Conservation (phyloP, 2,329 filamentous ascomycete species). For the Zymoseptoria ardabiliae region DNA sequence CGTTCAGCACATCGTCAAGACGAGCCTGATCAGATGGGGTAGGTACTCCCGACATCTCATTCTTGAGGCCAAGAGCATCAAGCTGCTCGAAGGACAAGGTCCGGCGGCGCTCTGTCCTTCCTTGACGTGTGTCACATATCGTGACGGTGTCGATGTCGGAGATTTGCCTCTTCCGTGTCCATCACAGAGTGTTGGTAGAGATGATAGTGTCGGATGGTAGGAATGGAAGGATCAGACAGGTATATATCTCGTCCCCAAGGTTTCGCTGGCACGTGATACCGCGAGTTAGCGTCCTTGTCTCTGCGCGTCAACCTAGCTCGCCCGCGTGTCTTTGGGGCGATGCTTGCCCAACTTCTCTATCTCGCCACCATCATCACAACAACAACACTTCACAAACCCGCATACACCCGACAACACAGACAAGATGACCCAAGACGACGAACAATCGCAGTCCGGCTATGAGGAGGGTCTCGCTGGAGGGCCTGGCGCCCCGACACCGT, state of each 20-base stretch:
- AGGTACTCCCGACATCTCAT: no score
- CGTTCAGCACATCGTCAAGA: no score
- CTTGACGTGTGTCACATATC: no score
- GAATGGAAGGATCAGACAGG: not conserved
- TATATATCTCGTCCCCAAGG: not conserved
- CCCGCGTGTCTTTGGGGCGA: not conserved
- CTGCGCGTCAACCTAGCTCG: not conserved
- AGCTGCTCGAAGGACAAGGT: no score
- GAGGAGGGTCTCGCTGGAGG: conserved; percentile 70
- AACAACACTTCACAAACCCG: not conserved
- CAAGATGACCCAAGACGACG: conserved; percentile 45
- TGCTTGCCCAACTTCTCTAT: not conserved
- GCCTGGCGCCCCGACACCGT: conserved; percentile 87
- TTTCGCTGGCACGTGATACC: not conserved
- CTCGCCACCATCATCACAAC: not conserved
- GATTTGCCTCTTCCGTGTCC: no score
- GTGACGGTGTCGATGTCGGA: no score
- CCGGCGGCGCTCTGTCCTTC: no score
- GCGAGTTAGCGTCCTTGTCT: not conserved
- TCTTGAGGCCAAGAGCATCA: no score
- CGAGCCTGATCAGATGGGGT: no score
- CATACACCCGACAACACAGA: not conserved
- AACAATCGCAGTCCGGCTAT: conserved; percentile 62
- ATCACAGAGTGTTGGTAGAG: no score
- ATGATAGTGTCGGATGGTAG: no score